Percentiles rank a stretch among this genome's conserved stretches.
Evolutionary conservation across 495 filamentous ascomycete genomes (phyloP).

Genomic region (Penicillium verhagenii): DNA sequence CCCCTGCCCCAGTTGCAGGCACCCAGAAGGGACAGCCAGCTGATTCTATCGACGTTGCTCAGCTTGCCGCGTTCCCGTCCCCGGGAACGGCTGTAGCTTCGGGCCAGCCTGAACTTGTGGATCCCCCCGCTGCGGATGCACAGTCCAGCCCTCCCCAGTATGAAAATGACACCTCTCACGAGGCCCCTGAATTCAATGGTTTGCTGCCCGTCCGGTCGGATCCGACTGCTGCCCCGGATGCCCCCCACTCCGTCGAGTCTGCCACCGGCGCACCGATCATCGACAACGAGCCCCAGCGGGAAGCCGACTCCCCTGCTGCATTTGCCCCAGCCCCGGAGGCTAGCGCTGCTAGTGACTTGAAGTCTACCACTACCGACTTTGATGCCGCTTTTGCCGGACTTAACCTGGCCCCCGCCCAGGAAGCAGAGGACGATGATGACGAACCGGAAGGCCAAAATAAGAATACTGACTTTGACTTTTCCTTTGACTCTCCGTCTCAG

Average conservation of each 20-base stretch:
- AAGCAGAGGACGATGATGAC: slow-evolving; percentile 83
- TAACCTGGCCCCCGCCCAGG: slow-evolving; percentile 53
- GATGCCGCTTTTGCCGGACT: slow-evolving; percentile 90
- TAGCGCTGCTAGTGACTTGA: slow-evolving; percentile 24
- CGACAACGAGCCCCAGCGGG: slow-evolving; percentile 34
- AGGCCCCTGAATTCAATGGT: slow-evolving; percentile 56
- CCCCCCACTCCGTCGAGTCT: slow-evolving; percentile 45
- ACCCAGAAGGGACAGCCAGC: slow-evolving; percentile 21
- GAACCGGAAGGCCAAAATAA: slow-evolving; percentile 39
- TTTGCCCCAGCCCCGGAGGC: not conserved
- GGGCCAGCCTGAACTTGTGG: too few relatives aligned
- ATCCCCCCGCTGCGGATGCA: slow-evolving; percentile 53
- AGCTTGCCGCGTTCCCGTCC: slow-evolving; percentile 42
- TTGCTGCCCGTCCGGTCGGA: slow-evolving; percentile 64
- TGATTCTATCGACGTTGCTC: slow-evolving; percentile 39
- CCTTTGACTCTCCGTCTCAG: slow-evolving; percentile 54
- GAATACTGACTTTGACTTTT: slow-evolving; percentile 68
- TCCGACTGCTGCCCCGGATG: slow-evolving; percentile 54
- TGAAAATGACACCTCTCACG: slow-evolving; percentile 39
- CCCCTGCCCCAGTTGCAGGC: slow-evolving; percentile 58
- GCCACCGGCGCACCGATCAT: slow-evolving; percentile 43
- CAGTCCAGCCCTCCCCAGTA: slow-evolving; percentile 68
- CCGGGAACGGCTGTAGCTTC: slow-evolving; percentile 29
- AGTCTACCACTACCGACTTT: slow-evolving; percentile 59
- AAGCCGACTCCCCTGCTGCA: slow-evolving; percentile 11